Base-by-base conservation (phyloP, 2,329 filamentous ascomycete species). In the Alternaria dauci region DNA sequence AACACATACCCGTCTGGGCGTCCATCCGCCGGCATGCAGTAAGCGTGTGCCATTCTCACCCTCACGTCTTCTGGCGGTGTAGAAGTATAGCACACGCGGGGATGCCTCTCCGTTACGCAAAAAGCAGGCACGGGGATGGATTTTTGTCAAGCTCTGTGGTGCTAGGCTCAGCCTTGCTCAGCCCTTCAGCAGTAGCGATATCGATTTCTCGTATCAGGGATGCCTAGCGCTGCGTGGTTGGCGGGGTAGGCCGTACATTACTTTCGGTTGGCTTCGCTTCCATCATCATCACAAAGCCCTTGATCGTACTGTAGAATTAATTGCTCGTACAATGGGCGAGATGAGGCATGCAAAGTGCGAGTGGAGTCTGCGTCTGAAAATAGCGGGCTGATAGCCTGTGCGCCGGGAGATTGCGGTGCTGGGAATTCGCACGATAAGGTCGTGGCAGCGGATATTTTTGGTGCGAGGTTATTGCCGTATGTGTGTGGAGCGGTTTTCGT, bases 221-320 rank as follows among this genome's bases (percentile, higher is more conserved):
- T 18, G 32, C n/a, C 9, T 38, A 36, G 46, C 20, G 46, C 46
- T 8, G 32, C 16, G 46, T 50, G 18, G 46, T 23, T 26, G 55
- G 55, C 51, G 55, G 50, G 50, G 55, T 58, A 58, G 30, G 25
- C 46, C 46, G 30, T 48, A 25, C 34, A 9, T 12, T 18, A 23
- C 46, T 48, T 16, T 34, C 20, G 28, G 34, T 16, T 38, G 16
- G 14, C 14, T n/a, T 18, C 18, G 12, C 41, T 43, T 32, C 3
- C 41, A 47, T 26, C 44, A 38, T 38, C 53, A 50, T 36, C 30
- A 48, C 30, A 5, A 14, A 48, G 11, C 25, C 25, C 20, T 50
- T 30, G 6, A 30, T 51, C 44, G 34, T 39, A 51, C 53, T 42
- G 23, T 42, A 18, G 34, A 51, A 56, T 51, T 32, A 20, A 36